Percentiles rank a stretch among this genome's conserved stretches.
Conservation (phyloP, 1,284 basidiomycete genomes). For the Puccinia brachypodii region DNA sequence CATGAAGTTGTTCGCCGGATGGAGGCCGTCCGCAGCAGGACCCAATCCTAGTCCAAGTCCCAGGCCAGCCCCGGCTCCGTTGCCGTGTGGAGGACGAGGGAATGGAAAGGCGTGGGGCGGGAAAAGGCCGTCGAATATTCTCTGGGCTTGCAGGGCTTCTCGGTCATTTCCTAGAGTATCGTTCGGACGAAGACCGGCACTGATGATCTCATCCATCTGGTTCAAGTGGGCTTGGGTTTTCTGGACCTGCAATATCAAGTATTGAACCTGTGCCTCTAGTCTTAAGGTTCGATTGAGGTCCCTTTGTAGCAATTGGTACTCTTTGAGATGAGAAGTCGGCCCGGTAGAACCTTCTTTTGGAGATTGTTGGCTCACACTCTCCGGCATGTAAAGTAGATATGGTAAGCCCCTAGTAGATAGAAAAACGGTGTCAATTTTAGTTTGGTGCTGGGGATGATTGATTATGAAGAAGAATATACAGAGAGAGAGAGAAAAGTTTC, state of each 20-base stretch:
- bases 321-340: background rate
- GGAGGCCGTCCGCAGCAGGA: conserved; percentile 13
- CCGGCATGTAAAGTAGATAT: conserved; percentile 40
- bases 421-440: background rate
- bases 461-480: background rate
- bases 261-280: conserved; percentile 26
- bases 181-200: background rate
- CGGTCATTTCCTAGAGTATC: background rate
- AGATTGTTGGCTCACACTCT: background rate
- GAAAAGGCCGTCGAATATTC: conserved; percentile 11
- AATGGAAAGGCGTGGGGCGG: background rate
- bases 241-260: conserved; percentile 32
- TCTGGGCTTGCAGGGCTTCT: background rate
- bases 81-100: background rate
- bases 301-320: conserved; percentile 18
- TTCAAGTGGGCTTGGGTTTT: conserved; percentile 24
- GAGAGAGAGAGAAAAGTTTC: background rate
- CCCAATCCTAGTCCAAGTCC: conserved; percentile 27
- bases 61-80: conserved; percentile 18
- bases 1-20: conserved; percentile 19
- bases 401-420: conserved; percentile 39
- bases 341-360: background rate
- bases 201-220: conserved; percentile 27
- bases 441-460: background rate
- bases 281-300: conserved; percentile 36